Evolutionary conservation across 1,284 basidiomycete species (phyloP).

Genomic region (Xerocomus nothofagi): DNA sequence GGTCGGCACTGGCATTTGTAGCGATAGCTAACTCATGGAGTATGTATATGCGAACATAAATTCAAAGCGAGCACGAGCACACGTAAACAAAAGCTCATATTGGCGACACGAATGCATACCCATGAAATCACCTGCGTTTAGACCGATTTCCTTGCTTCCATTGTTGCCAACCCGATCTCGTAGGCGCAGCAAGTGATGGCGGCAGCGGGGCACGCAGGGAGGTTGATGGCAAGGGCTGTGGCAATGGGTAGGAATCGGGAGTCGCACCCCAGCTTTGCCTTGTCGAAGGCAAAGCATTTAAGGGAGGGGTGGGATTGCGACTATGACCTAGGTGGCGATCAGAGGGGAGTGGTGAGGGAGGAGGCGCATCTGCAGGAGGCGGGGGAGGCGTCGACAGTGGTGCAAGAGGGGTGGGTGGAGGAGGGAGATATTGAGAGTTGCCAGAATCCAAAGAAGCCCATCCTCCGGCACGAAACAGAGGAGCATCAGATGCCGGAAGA

Average conservation of each 20-base stretch:
- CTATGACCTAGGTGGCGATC: constrained; percentile 20
- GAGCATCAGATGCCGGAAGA: constrained; percentile 25
- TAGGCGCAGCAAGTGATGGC: constrained; percentile 16
- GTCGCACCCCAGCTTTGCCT: neutral
- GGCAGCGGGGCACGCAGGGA: constrained; percentile 16
- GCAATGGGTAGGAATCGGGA: neutral
- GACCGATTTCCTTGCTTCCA: constrained; percentile 31
- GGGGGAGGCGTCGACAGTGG: constrained; percentile 30
- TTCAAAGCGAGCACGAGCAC: constrained; percentile 7
- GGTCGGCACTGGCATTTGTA: constrained; percentile 11
- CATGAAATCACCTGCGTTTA: constrained; percentile 26
- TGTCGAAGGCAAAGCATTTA: neutral
- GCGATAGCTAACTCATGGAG: constrained; percentile 10
- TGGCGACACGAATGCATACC: neutral
- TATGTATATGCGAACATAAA: neutral
- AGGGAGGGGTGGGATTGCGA: neutral
- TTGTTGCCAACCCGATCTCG: constrained; percentile 35
- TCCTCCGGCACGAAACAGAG: constrained; percentile 55
- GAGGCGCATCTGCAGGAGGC: constrained; percentile 19
- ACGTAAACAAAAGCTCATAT: neutral
- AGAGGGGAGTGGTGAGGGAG: constrained; percentile 2
- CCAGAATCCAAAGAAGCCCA: constrained; percentile 60
- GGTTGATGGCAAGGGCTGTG: constrained; percentile 3
- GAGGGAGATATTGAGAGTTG: constrained; percentile 23
- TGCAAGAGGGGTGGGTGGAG: constrained; percentile 24